These are phyloP conservation scores for Cytospora piceicola DNA, from an alignment of 2,329 filamentous ascomycete genomes.

Conservation along the genomic window DNA sequence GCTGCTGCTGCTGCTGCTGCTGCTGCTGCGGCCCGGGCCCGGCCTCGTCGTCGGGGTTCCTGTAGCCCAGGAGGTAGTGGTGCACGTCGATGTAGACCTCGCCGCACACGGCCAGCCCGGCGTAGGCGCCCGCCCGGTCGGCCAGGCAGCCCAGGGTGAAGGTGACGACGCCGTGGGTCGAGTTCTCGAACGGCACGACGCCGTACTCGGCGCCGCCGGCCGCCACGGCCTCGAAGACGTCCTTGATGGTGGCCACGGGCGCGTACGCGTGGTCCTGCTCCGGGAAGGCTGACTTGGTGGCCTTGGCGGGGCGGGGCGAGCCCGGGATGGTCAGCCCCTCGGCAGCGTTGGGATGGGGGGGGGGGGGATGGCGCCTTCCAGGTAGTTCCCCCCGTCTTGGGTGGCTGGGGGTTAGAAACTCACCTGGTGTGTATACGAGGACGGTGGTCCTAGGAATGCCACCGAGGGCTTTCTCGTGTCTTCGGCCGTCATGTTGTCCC, in stretches of 20 bases:
- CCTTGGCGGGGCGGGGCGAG: constrained; percentile 32
- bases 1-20: constrained; percentile 33
- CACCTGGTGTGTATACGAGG: constrained; percentile 39
- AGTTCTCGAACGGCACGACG: constrained; percentile 95
- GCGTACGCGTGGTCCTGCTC: constrained; percentile 51
- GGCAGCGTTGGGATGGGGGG: neutral
- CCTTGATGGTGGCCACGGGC: constrained; percentile 60
- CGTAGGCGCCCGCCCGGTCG: constrained; percentile 67
- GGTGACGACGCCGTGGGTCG: constrained; percentile 88
- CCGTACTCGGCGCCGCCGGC: constrained; percentile 66
- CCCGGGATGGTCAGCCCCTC: constrained; percentile 5
- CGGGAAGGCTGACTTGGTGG: constrained; percentile 48
- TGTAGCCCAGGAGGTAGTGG: constrained; percentile 77
- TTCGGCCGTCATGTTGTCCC: neutral
- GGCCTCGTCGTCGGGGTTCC: too few relatives aligned
- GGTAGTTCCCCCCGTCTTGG: too few relatives aligned
- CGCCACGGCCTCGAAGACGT: constrained; percentile 82
- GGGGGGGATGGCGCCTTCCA: too few relatives aligned
- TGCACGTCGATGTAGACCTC: constrained; percentile 88
- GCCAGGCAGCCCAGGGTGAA: constrained; percentile 89
- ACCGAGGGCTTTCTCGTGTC: constrained; percentile 30
- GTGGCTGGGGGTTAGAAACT: constrained; percentile 5
- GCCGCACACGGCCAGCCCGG: constrained; percentile 74
- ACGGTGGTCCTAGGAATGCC: constrained; percentile 37
- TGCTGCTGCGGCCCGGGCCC: constrained; percentile 24